Conservation (phyloP, 192 early-diverging fungal genomes). For the Allomyces arbusculus region DNA sequence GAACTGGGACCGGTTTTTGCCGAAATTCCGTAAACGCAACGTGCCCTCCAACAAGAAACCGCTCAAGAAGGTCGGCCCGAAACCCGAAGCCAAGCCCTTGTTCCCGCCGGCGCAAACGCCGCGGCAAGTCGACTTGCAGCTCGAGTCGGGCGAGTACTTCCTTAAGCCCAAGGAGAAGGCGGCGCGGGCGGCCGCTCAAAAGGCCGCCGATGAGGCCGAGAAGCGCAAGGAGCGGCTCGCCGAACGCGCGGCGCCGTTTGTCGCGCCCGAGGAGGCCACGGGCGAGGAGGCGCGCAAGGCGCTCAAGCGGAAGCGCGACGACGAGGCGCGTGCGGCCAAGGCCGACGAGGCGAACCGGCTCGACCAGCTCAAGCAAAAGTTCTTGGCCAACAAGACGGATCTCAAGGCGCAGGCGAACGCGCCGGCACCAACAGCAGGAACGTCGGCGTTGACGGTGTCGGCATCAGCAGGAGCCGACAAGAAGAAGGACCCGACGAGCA, state of each 20-base stretch:
- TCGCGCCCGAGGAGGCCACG: constrained; percentile 50
- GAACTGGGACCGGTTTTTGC: constrained; percentile 93
- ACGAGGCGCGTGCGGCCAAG: not conserved
- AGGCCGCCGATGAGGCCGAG: constrained; percentile 24
- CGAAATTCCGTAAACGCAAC: constrained; percentile 87
- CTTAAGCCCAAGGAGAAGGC: constrained; percentile 48
- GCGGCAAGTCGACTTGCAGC: constrained; percentile 69
- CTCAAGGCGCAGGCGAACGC: not conserved
- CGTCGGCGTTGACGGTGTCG: no score
- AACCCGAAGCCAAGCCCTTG: constrained; percentile 60
- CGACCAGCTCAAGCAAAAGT: not conserved
- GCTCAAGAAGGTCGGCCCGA: constrained; percentile 25
- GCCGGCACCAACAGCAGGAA: no score
- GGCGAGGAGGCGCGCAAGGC: constrained; percentile 7
- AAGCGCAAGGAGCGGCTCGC: constrained; percentile 51
- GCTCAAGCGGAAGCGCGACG: not conserved
- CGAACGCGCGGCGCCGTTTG: constrained; percentile 59
- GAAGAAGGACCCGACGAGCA: no score
- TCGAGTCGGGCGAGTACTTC: constrained; percentile 95
- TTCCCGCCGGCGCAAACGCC: constrained; percentile 75
- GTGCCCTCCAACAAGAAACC: constrained; percentile 47
- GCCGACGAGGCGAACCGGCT: not conserved
- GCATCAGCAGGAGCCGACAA: no score
- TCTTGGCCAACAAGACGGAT: not conserved
- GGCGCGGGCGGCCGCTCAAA: constrained; percentile 19